phyloP scores from a whole-genome alignment of 306 rosid genomes.

The Cicer yamashitae region DNA sequence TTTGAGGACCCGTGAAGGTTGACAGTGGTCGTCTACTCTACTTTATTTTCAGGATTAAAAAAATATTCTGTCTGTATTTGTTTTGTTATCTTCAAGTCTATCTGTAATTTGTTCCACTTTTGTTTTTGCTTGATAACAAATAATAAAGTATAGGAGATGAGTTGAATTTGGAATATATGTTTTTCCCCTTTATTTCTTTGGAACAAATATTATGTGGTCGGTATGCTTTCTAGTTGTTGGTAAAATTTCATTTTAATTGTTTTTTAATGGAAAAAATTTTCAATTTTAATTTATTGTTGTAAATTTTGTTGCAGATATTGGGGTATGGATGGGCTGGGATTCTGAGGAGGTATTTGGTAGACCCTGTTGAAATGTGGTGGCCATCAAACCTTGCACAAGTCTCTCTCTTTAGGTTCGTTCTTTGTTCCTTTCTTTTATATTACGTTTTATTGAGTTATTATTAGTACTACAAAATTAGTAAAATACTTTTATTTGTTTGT shows the following conservation, averaged over 20 bases:
- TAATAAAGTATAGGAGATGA: constrained; percentile 5
- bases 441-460: background rate
- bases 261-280: constrained; percentile 5
- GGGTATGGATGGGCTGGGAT: constrained; percentile 99
- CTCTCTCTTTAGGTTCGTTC: constrained; percentile 83
- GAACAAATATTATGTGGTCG: constrained; percentile 34
- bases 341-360: constrained; percentile 89
- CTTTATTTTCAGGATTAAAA: constrained; percentile 13
- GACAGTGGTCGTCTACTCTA: background rate
- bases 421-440: constrained; percentile 23
- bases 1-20: constrained; percentile 44
- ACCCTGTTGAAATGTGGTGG: constrained; percentile 99
- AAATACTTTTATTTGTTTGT: background rate
- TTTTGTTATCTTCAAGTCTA: constrained; percentile 6
- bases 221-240: constrained; percentile 29
- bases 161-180: constrained; percentile 14
- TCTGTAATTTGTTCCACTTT: constrained; percentile 5
- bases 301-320: constrained; percentile 62
- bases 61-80: constrained; percentile 27
- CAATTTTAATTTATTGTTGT: constrained; percentile 27
- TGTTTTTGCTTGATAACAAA: background rate
- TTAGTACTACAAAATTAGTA: background rate
- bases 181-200: background rate
- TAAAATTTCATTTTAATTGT: constrained; percentile 17
- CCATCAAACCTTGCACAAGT: constrained; percentile 98